A percentile compares a stretch with the other conserved stretches of the same genome.
Conservation (phyloP, 2,329 filamentous ascomycete genomes). For the Beauveria scarabaeidicola region DNA sequence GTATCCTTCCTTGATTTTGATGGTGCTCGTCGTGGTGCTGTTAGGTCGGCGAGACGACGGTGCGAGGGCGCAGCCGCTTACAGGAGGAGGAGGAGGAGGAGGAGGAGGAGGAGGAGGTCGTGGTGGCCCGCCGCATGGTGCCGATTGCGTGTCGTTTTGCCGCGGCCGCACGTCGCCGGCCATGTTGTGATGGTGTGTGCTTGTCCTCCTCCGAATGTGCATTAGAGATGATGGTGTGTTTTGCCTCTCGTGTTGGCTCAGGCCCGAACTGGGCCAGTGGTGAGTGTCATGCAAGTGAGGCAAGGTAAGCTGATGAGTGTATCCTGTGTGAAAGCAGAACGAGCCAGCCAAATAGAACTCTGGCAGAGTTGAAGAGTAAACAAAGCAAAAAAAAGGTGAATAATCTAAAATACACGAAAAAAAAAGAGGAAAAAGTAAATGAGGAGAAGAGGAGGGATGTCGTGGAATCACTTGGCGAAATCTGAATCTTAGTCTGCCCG, state of each 20-base stretch:
- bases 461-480: neutral
- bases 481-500: conserved; percentile 6
- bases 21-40: neutral
- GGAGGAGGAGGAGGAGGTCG: too few species aligned
- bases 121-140: neutral
- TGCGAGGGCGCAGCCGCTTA: neutral
- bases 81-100: neutral
- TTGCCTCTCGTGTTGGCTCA: neutral
- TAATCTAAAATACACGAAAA: neutral
- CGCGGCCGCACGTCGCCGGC: neutral
- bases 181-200: neutral
- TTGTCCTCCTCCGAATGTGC: neutral
- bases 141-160: neutral
- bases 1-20: neutral
- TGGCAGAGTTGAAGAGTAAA: neutral
- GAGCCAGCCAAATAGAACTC: neutral
- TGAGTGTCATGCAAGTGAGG: neutral
- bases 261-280: conserved; percentile 1
- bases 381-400: neutral
- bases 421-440: neutral
- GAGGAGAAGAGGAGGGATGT: neutral
- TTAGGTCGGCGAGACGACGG: neutral
- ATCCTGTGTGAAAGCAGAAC: neutral
- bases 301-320: neutral
- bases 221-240: neutral